Conservation (phyloP, 495 filamentous ascomycete genomes). For the Corynascus novoguineensis region DNA sequence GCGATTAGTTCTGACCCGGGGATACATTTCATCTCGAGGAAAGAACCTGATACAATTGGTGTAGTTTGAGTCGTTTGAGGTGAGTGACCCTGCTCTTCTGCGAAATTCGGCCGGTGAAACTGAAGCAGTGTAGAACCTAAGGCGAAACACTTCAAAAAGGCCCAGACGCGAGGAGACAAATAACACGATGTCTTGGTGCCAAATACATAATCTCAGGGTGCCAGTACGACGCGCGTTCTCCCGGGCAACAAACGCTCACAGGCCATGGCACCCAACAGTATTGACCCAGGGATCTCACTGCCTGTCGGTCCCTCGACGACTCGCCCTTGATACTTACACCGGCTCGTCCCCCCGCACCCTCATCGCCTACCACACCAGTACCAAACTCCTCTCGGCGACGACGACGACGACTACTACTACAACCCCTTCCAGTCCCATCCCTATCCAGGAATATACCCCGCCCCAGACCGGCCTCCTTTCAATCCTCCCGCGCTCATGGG, state of each 20-base stretch:
- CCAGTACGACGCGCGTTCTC: constrained; percentile 15
- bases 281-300: neutral
- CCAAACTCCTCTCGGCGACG: constrained; percentile 19
- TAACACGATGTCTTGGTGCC: constrained; percentile 16
- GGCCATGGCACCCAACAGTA: neutral
- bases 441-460: constrained; percentile 49
- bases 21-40: too few relatives aligned
- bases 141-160: neutral
- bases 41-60: too few relatives aligned
- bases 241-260: neutral
- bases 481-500: constrained; percentile 63
- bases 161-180: neutral
- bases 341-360: neutral
- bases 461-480: constrained; percentile 76
- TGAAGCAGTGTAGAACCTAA: neutral
- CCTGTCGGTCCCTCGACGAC: constrained; percentile 15
- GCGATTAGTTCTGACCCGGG: neutral
- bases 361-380: constrained; percentile 23
- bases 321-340: constrained; percentile 13
- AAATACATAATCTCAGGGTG: constrained; percentile 8
- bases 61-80: neutral
- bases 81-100: neutral
- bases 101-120: too few relatives aligned
- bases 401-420: constrained; percentile 1
- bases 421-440: constrained; percentile 3